Evolutionary conservation across 257 asterid species (phyloP), one percentile per base, ranked within the genome.

Genomic region (Orobanche coerulescens): DNA sequence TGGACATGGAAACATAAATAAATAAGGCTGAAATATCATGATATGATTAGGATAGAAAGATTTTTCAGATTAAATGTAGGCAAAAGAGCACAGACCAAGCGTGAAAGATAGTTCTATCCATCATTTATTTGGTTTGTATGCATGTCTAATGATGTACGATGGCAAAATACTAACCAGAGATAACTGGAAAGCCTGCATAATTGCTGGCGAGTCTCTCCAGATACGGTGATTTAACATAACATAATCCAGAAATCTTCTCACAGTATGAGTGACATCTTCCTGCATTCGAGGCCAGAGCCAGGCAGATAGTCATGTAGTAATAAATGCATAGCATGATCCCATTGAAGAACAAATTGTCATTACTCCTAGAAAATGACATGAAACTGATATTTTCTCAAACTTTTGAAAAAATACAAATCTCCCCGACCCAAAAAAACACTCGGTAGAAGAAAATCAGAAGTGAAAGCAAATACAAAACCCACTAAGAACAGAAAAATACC

Each of bases 181-280:
- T 22, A 49, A 10, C 22, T 49, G 56, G 56, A 20, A 49, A 24
- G 56, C 56, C 56, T 49, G 56, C 56, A 49, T 49, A 49, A 3
- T 3, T 49, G 30, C 13, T 49, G 30, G 30, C 7, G 56, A 20
- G 56, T 49, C 33, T 49, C 33, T 23, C 5, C 33, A 22, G 56
- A 49, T 49, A 15, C 7, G 31, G 16, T 49, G 16, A 49, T 49
- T 49, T 31, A 12, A 49, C 31, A 49, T 49, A 15, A 49, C 31
- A 49, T 49, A 49, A 2, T 49, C 56, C 16, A 49, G 14, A 49
- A 49, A 49, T 49, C 16, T 20, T 15, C 31, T 20, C 14, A 49
- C 16, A 4, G 33, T 49, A 12, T 22, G 33, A 49, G n/a, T 22
- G 2, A 49, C 56, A 22, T 49, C 56, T 2, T 23, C 56, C 56